A percentile compares a stretch with the other conserved stretches of the same genome.
phyloP scores from a whole-genome alignment of 2,329 filamentous ascomycete species.

The Neophaeococcomyces aloes region DNA sequence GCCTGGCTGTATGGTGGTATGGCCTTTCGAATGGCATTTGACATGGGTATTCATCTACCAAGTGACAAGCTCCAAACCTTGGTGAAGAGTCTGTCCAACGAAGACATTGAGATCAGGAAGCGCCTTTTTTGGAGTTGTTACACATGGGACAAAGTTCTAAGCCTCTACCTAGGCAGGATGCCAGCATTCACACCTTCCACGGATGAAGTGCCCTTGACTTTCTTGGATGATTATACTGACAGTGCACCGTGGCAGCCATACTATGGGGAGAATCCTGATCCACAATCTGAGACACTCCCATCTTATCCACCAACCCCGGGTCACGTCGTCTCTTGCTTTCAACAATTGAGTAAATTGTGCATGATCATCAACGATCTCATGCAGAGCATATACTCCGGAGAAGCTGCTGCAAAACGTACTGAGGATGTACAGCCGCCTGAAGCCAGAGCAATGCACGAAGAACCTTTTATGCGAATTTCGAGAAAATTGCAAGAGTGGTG shows the following conservation, averaged over 20 bases:
- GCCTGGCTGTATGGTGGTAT: conserved; percentile 25
- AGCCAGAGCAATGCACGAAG: conserved; percentile 13
- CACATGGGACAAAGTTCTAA: conserved; percentile 26
- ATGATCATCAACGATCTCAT: conserved; percentile 39
- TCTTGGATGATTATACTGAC: conserved; percentile 24
- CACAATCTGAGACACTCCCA: conserved; percentile 12
- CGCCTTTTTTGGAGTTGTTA: conserved; percentile 26
- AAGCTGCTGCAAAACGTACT: conserved; percentile 31
- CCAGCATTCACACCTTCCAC: conserved; percentile 20
- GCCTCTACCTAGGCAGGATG: conserved; percentile 24
- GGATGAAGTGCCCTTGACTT: conserved; percentile 18
- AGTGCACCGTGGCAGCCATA: conserved; percentile 24
- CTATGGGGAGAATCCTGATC: conserved; percentile 20
- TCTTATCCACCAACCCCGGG: conserved; percentile 21
- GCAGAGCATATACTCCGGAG: conserved; percentile 36
- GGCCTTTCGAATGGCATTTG: conserved; percentile 25
- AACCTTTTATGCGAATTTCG: conserved; percentile 28
- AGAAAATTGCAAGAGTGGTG: conserved; percentile 36
- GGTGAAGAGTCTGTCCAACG: conserved; percentile 20
- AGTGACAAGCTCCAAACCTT: conserved; percentile 20
- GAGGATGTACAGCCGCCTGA: conserved; percentile 14
- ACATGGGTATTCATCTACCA: conserved; percentile 24
- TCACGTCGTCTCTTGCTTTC: conserved; percentile 24
- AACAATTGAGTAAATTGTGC: conserved; percentile 30
- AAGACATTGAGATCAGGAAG: conserved; percentile 25